Percentiles rank a stretch among this genome's conserved stretches.
Conservation (phyloP, 768 basidiomycete species). For the Boletus eberwhitei region DNA sequence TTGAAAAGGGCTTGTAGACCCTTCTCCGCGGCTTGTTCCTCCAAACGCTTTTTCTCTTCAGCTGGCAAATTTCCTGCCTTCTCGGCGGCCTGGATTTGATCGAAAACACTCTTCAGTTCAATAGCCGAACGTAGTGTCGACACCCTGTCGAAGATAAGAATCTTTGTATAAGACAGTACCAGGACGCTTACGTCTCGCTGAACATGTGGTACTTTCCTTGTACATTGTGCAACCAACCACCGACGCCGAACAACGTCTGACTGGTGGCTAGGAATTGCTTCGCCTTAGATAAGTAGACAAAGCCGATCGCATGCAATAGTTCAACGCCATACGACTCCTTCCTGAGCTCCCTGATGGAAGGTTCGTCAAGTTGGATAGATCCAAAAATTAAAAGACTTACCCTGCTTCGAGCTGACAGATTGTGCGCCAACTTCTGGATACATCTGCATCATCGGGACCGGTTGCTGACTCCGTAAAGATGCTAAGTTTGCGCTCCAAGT, state of each 20-base stretch:
- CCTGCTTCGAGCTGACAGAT: constrained; percentile 82
- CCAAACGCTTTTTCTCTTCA: constrained; percentile 77
- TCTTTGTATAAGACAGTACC: not conserved
- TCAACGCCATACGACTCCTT: constrained; percentile 86
- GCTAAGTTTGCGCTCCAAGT: constrained; percentile 75
- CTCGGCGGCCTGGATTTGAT: constrained; percentile 89
- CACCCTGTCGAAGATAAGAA: constrained; percentile 46
- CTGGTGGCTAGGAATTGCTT: constrained; percentile 79
- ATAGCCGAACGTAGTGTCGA: constrained; percentile 84
- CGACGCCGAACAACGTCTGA: constrained; percentile 71
- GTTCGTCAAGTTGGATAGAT: constrained; percentile 1
- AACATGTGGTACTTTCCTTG: constrained; percentile 92
- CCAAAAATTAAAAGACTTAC: constrained; percentile 41
- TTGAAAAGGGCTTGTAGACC: constrained; percentile 90
- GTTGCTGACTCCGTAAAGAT: constrained; percentile 86
- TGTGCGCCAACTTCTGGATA: constrained; percentile 66
- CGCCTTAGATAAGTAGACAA: constrained; percentile 78
- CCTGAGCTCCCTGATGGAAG: constrained; percentile 62
- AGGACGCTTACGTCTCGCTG: constrained; percentile 76
- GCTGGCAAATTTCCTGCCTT: constrained; percentile 74
- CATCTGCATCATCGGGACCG: constrained; percentile 65
- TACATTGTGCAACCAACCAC: constrained; percentile 91
- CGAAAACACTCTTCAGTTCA: constrained; percentile 86
- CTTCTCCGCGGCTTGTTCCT: constrained; percentile 93
- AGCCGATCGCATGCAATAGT: constrained; percentile 80